Base-by-base conservation (phyloP, 2,329 filamentous ascomycete species). In the Exophiala aquamarina region DNA sequence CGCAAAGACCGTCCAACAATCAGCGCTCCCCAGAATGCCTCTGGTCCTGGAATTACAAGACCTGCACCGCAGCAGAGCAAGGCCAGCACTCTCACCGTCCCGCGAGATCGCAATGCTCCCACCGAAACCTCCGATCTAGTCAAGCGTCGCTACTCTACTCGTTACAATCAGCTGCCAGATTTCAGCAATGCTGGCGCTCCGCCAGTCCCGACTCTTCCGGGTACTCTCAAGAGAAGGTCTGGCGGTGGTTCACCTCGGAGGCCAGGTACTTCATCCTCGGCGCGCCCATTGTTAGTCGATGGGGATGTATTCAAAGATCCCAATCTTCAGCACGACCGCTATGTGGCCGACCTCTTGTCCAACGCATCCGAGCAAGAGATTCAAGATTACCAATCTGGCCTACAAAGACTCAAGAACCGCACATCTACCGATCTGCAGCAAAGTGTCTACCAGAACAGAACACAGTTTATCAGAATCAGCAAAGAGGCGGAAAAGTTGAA, bases 401-500 rank as follows among this genome's bases (percentile, higher is more conserved):
- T 96, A 34, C 83, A 83, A 55, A 86, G 85, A 59, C 76, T 93
- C 47, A 92, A 92, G 68, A 79, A 79, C 56, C 82, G 87, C 46
- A 90, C 89, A 7, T 85, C 86, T 4, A 78, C 83, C 39, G 91
- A 97, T 59, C 76, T 98, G 17, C 92, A 97, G 68, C 89, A 94
- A 63, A 97, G 91, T 69, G 87, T 98, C 41, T 92, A 95, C 69
- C 91, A 96, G 67, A 98, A 98, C 68, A 84, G 93, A 39, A 95
- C 89, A 0, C 93, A 97, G 63, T 98, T 98, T 64, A 97, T 98
- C 75, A 95, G 95, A 69, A 97, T 98, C 68, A 96, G 91, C 66
- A 96, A 97, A 70, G 93, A 98, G 71, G 93, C 94, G 2, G 93
- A 98, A 70, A 96, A 95, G 72, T 81, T 98, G 48, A 97, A 97